These are phyloP conservation scores for Eustoma russellianum DNA, from an alignment of 257 asterid species.

Conservation along the genomic window DNA sequence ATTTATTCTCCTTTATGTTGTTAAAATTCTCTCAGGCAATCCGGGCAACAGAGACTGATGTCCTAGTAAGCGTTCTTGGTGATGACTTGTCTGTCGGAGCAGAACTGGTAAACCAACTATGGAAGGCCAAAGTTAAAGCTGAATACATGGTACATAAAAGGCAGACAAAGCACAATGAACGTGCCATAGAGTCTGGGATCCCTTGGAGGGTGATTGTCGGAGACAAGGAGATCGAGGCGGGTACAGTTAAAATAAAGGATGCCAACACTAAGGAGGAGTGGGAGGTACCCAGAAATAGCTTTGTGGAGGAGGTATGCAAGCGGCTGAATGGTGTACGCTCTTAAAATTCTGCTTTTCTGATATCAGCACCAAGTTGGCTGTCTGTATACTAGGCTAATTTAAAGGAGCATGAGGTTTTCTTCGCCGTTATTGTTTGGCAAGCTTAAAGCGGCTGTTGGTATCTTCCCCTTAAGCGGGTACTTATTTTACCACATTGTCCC, in stretches of 20 bases:
- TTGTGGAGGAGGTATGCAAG: constrained; percentile 44
- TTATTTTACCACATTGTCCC: too few relatives aligned
- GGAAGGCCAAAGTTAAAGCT: constrained; percentile 70
- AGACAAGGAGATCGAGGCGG: constrained; percentile 50
- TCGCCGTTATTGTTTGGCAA: too few relatives aligned
- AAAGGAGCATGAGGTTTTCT: too few relatives aligned
- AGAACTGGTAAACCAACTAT: constrained; percentile 58
- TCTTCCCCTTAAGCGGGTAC: too few relatives aligned
- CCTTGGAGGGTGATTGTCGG: constrained; percentile 86
- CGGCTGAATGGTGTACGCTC: constrained; percentile 15
- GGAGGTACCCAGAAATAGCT: constrained; percentile 36
- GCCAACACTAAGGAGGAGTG: constrained; percentile 30
- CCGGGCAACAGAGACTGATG: constrained; percentile 78
- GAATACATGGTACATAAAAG: constrained; percentile 54
- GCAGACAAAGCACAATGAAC: constrained; percentile 53
- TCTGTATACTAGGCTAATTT: not conserved
- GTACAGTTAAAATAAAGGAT: constrained; percentile 54
- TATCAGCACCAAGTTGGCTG: too few relatives aligned
- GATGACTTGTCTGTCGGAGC: constrained; percentile 63
- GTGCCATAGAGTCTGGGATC: constrained; percentile 51
- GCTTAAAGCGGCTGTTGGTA: too few relatives aligned
- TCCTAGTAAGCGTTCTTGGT: constrained; percentile 72
- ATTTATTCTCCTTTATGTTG: not conserved
- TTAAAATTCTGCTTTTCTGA: not conserved
- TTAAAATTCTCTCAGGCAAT: constrained; percentile 31